Base-by-base conservation (phyloP, 2,329 filamentous ascomycete species). In the Leptoxyphium fumago region DNA sequence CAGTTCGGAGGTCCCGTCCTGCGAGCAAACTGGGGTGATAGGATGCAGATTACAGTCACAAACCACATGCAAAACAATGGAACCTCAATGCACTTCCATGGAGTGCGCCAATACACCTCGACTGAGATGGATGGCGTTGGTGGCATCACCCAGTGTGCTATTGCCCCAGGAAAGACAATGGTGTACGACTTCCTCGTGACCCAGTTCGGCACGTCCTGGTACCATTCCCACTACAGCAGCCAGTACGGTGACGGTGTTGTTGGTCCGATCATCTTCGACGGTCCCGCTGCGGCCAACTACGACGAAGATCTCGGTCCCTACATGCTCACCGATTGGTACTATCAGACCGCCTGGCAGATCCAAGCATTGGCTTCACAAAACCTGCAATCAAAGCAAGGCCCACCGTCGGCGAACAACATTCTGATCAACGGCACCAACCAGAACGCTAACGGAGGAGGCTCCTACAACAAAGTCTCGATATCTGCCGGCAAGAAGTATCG, bases 51-150 rank as follows among this genome's bases (percentile, higher is more conserved):
- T 13, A 40, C 14, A 17, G 54, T 62, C 13, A 60, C 53, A 38
- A 65, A 65, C 50, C 49, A 43, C 8, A 50, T 61, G 48, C 43
- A 48, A 45, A 47, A 48, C 47, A 64, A 64, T 44, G 62, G 63
- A 1, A 74, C 62, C 0, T 68, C 69, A 1, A 71, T 71, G 63
- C 67, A 75, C 13, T 67, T 66, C 63, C 69, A 72, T 48, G 69
- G 69, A 8, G 48, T 72, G 3, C 59, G 59, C 38, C 65, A 66
- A 47, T 69, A 58, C 48, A 70, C 67, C 50, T 74, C 69, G 1
- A 77, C 77, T 53, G 55, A 64, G 29, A 63, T 66, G 46, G 69
- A 72, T 41, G 69, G 69, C 38, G 67, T 65, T 39, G 62, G 62
- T 41, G 63, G 64, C 17, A 54, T 68, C n/a, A 69, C 65, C 1